These are phyloP conservation scores for Quercus ilex DNA, from an alignment of 306 rosid genomes.

Conservation along the genomic window DNA sequence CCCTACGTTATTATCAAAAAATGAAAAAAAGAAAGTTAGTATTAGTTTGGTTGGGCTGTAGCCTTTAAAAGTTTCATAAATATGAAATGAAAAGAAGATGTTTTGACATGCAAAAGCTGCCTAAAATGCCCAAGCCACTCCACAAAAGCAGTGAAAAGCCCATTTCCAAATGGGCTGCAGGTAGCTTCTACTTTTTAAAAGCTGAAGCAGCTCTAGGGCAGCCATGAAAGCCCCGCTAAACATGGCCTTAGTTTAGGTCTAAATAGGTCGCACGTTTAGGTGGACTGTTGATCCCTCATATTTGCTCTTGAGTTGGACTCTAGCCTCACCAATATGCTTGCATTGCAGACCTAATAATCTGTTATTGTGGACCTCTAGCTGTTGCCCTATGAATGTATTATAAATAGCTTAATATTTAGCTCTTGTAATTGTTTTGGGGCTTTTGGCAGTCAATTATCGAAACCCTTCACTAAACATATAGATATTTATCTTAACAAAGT, in stretches of 20 bases:
- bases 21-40: background rate
- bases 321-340: background rate
- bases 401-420: background rate
- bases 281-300: background rate
- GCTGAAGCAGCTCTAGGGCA: background rate
- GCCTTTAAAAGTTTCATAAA: background rate
- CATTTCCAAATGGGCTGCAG: background rate
- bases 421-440: slow-evolving; percentile 26
- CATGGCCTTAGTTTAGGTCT: background rate
- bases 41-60: background rate
- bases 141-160: background rate
- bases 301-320: background rate
- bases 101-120: background rate
- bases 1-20: no score
- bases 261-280: background rate
- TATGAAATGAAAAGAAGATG: background rate
- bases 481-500: slow-evolving; percentile 23
- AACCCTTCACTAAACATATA: slow-evolving; percentile 18
- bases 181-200: background rate
- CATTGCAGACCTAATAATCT: slow-evolving; percentile 17
- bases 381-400: background rate
- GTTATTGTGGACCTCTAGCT: slow-evolving; percentile 2
- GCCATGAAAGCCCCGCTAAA: background rate
- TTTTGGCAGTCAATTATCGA: slow-evolving; percentile 24
- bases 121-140: background rate